phyloP scores from a whole-genome alignment of 1,284 basidiomycete genomes.

The Trametes pubescens region DNA sequence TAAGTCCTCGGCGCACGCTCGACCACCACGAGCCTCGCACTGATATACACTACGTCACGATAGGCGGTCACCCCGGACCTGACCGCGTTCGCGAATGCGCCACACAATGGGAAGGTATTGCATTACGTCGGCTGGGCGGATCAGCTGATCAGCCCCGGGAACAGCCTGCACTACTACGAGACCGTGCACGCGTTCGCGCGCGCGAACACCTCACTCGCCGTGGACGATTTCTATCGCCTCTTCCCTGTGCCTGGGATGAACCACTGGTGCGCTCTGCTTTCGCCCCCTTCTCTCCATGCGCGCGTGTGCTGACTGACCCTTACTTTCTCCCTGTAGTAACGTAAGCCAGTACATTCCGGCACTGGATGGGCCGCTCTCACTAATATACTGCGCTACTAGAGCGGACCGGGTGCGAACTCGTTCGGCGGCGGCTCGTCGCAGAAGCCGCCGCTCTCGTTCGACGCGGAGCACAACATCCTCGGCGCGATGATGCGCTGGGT shows the following conservation, averaged over 20 bases:
- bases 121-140: constrained; percentile 45
- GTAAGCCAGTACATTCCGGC: not conserved
- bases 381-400: constrained; percentile 10
- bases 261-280: constrained; percentile 42
- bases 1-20: constrained; percentile 2
- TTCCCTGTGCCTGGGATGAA: constrained; percentile 53
- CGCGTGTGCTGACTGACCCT: not conserved
- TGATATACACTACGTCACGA: not conserved
- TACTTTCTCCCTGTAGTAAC: not conserved
- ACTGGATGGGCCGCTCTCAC: no score
- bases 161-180: constrained; percentile 47
- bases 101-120: constrained; percentile 41
- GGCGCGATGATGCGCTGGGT: constrained; percentile 51
- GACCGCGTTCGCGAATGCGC: constrained; percentile 37
- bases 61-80: constrained; percentile 40
- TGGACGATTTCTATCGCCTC: constrained; percentile 48
- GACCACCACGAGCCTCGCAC: not conserved
- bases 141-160: constrained; percentile 47
- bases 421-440: constrained; percentile 29
- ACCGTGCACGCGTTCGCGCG: constrained; percentile 41
- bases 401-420: constrained; percentile 33
- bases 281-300: no score
- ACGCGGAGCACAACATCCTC: constrained; percentile 45
- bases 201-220: constrained; percentile 32
- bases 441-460: constrained; percentile 28